Evolutionary conservation across 2,329 filamentous ascomycete species (phyloP), one percentile per base, ranked within the genome.

Genomic region (Simplicillium aogashimaense): DNA sequence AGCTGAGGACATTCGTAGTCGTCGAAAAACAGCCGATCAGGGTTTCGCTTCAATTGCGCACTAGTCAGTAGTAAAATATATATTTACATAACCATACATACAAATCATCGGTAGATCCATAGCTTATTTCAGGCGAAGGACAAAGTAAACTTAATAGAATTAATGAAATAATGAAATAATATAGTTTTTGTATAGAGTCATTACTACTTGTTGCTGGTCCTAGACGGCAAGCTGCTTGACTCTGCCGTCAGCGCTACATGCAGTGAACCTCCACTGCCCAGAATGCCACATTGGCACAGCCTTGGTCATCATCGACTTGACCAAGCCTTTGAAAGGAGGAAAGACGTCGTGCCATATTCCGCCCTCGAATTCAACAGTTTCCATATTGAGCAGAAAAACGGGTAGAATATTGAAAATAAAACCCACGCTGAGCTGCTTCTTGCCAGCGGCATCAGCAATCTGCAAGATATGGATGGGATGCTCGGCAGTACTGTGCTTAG

Each of bases 321-420:
- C 43, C 1, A 40, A 7, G 0, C 45, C 41, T 25, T 45, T 39
- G 7, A 48, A 39, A 1, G 45, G 44, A 1, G 51, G 51, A 14
- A 52, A 52, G 2, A 50, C 50, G 2, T 40, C 50, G 11, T 50
- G 45, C 46, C 50, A 52, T 39, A 53, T 53, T 3, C 49, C 50
- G 6, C 29, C 42, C 13, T 52, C 48, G 28, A 52, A 52, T 1
- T 37, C 36, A 1, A 32, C 46, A 1, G 50, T 52, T 14, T 53
- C 48, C 47, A 51, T 50, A 37, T 52, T 53, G 12, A 51, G 40
- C 8, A 51, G 45, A 35, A 52, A 53, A 12, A 53, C 42, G 1
- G 47, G 50, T 1, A 51, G 17, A 3, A 29, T 41, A 33, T 52
- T 53, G 38, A 52, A 48, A 16, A 53, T 12, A 10, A 51, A 45